A percentile compares a stretch with the other conserved stretches of the same genome.
Conservation (phyloP, 768 basidiomycete species). For the Leccinum olivaceopallidum region DNA sequence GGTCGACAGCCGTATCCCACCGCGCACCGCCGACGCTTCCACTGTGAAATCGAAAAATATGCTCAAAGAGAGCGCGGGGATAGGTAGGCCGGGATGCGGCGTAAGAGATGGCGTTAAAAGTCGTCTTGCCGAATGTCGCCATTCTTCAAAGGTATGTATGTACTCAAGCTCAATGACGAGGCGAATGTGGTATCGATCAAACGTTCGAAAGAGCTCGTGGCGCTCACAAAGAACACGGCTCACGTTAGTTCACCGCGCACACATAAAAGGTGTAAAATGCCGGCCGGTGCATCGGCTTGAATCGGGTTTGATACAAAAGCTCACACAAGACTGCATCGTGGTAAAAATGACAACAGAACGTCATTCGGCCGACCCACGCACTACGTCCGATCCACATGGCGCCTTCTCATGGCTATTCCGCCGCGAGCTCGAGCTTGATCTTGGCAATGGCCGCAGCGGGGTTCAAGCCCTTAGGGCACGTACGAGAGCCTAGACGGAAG, state of each 20-base stretch:
- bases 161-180: background rate
- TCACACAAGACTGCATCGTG: background rate
- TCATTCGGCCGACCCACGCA: constrained; percentile 3
- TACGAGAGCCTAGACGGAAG: constrained; percentile 64
- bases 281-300: background rate
- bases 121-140: constrained; percentile 73
- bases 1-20: constrained; percentile 66
- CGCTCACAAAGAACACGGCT: background rate
- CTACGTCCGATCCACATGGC: background rate
- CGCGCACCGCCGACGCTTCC: constrained; percentile 8
- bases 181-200: background rate
- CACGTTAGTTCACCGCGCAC: background rate
- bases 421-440: constrained; percentile 89
- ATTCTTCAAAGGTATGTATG: constrained; percentile 36
- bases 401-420: constrained; percentile 45
- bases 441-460: constrained; percentile 90
- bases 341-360: constrained; percentile 1
- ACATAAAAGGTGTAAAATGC: background rate
- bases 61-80: constrained; percentile 62
- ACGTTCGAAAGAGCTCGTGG: background rate
- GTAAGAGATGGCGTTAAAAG: constrained; percentile 69
- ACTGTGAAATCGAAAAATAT: constrained; percentile 60
- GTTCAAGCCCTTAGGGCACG: constrained; percentile 97
- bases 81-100: constrained; percentile 74
- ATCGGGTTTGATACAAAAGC: background rate